A percentile compares a stretch with the other conserved stretches of the same genome.
These are phyloP conservation scores for Colletotrichum graminicola DNA, from an alignment of 2,329 filamentous ascomycete species.

Conservation along the genomic window DNA sequence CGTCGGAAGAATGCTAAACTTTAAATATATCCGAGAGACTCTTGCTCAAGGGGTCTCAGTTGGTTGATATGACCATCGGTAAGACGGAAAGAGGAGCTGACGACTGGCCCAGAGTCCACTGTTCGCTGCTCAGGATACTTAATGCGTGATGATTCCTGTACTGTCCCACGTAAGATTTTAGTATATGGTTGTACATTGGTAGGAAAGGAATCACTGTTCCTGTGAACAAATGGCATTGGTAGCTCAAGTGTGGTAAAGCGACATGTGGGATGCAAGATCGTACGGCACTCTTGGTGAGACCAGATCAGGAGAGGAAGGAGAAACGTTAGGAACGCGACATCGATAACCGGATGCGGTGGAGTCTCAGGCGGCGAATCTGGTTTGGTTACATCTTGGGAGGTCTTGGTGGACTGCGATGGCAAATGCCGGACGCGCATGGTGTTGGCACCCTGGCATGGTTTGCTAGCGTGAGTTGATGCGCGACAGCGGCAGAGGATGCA, in stretches of 20 bases:
- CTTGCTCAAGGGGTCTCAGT: not conserved
- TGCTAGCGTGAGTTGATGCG: not conserved
- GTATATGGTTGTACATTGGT: not conserved
- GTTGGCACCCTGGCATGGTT: not conserved
- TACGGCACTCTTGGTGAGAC: not conserved
- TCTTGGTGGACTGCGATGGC: not conserved
- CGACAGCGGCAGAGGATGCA: not conserved
- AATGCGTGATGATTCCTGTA: not conserved
- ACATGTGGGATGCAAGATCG: not conserved
- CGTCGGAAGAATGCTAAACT: conserved; percentile 21
- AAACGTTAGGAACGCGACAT: not conserved
- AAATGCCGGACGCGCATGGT: not conserved
- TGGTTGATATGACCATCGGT: not conserved
- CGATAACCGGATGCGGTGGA: conserved; percentile 8
- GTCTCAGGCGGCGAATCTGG: conserved; percentile 4
- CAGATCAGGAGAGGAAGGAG: not conserved
- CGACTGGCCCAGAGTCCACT: not conserved
- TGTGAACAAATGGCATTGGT: not conserved
- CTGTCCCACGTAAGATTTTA: not conserved
- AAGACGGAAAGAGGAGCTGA: not conserved
- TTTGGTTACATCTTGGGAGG: not conserved
- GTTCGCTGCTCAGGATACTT: no score
- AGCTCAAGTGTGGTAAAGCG: not conserved
- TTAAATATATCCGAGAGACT: conserved; percentile 7
- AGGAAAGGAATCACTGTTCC: not conserved